Base-by-base conservation (phyloP, 352 stramenopile genomes). In the Pythium dissotocum region DNA sequence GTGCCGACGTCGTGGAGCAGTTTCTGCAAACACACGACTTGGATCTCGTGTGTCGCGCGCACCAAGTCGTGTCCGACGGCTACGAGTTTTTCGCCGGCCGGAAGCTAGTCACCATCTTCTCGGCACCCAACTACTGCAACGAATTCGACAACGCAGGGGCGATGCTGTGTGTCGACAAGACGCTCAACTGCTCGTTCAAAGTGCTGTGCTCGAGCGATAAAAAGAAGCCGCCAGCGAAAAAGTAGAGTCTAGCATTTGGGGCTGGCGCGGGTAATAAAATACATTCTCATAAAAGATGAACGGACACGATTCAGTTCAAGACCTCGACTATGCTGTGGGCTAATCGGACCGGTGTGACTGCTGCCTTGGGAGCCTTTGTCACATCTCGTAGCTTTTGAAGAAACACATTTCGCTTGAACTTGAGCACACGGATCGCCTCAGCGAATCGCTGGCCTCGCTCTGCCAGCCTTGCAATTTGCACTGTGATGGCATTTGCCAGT, bases 71-170 rank as follows among this genome's bases (percentile, higher is more conserved):
- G 8, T 98, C 99, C 69, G 98, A 99, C 76, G 98, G 98, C 42
- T 99, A 99, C 82, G 97, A 99, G 82, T 99, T 99, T 80, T 99
- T 99, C 76, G 97, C 98, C 1, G 88, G 95, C 30, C 88, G 98
- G 58, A 98, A 99, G 76, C 89, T 99, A 36, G 98, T 99, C 12
- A 99, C 98, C 14, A 91, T 99, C 58, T 99, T 99, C 74, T 99
- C 97, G 21, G 98, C 98, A 8, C 98, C 98, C 13, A 99, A 99
- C 80, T 99, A 99, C 78, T 99, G 98, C 80, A 98, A 98, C 63
- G 98, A 99, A 84, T 99, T 99, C 76, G 98, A 99, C 78, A 99
- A 99, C 74, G 97, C 97, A n/a, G 98, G 97, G 32, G 85, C 84
- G 0, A 95, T 96, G 72, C 71, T 96, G 14, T 78, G 84, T 33